Base-by-base conservation (phyloP, 192 early-diverging fungal species). In the Phlyctochytrium bullatum region DNA sequence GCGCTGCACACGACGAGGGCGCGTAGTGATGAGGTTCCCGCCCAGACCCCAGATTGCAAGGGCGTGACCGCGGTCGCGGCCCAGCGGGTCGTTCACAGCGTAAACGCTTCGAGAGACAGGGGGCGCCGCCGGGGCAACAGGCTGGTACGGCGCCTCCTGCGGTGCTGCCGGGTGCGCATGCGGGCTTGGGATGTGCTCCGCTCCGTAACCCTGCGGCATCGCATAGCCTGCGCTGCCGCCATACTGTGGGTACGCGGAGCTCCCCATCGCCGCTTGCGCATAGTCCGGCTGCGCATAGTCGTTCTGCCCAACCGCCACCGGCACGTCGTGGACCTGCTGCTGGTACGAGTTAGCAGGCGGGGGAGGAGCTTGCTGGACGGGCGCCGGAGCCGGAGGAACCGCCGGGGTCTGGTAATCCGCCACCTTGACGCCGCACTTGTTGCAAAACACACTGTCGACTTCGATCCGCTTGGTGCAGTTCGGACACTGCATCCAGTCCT, bases 21-120 rank as follows among this genome's bases (percentile, higher is more conserved):
- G 16, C 14, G 75, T 77, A 32, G 59, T 34, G 23, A 82, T 30
- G 2, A 82, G 68, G 57, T 67, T 62, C 6, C 79, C 79, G n/a
- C 70, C 73, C 59, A 71, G 56, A 0, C 73, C 67, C 36, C 79
- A 79, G 2, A 56, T 34, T n/a, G 69, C 77, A 29, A 82, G 61
- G 34, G 73, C 73, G 61, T 82, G 73, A 3, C 80, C 80, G 14
- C 80, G 68, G 52, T 66, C 61, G 12, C 79, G 69, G 2, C 72
- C 71, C 2, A 78, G 61, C 14, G 71, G 73, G 58, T 81, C 79
- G 40, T 47, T 6, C 20, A 47, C 40, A 14, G 6, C 40, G 40
- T 14, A 47, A 47, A 20, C 10, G 40, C 40, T 47, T 47, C 40
- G 40, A 20, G 40, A 47, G 20, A 47, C 40, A 14, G 40, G 40